phyloP scores from a whole-genome alignment of 148 eudicot species.

The Vaccinium macrocarpon region DNA sequence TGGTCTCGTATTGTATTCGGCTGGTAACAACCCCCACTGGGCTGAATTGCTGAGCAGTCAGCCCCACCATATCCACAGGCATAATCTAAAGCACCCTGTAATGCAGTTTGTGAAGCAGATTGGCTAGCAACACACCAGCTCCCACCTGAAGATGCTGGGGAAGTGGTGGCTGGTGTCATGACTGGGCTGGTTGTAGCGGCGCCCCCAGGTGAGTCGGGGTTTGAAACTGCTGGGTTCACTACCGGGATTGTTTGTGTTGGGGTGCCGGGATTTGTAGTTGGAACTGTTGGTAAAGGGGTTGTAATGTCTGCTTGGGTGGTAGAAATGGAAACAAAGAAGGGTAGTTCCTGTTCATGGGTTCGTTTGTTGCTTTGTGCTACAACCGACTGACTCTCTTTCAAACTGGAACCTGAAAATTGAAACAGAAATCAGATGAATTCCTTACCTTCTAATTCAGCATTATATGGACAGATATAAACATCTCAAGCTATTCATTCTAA shows the following conservation, averaged over 20 bases:
- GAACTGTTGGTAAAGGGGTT: slow-evolving; percentile 78
- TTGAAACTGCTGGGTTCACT: slow-evolving; percentile 51
- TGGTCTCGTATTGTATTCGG: slow-evolving; percentile 22
- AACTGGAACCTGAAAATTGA: neutral
- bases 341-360: slow-evolving; percentile 11
- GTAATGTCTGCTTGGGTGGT: slow-evolving; percentile 63
- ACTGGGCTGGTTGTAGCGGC: slow-evolving; percentile 14
- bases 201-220: slow-evolving; percentile 43
- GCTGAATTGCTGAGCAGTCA: slow-evolving; percentile 28
- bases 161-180: slow-evolving; percentile 12
- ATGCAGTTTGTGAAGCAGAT: slow-evolving; percentile 26
- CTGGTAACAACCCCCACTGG: slow-evolving; percentile 24
- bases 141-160: slow-evolving; percentile 38
- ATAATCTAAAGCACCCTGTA: slow-evolving; percentile 33
- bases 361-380: neutral
- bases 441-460: neutral
- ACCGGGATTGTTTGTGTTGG: slow-evolving; percentile 31
- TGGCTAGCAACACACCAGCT: slow-evolving; percentile 45
- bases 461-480: neutral
- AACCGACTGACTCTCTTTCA: neutral
- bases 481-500: neutral
- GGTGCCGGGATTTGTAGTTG: slow-evolving; percentile 44
- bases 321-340: slow-evolving; percentile 28
- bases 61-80: slow-evolving; percentile 30
- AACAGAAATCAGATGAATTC: neutral